Evolutionary conservation across 2,329 filamentous ascomycete species (phyloP), one percentile per base, ranked within the genome.

Genomic region (Botrytis porri): DNA sequence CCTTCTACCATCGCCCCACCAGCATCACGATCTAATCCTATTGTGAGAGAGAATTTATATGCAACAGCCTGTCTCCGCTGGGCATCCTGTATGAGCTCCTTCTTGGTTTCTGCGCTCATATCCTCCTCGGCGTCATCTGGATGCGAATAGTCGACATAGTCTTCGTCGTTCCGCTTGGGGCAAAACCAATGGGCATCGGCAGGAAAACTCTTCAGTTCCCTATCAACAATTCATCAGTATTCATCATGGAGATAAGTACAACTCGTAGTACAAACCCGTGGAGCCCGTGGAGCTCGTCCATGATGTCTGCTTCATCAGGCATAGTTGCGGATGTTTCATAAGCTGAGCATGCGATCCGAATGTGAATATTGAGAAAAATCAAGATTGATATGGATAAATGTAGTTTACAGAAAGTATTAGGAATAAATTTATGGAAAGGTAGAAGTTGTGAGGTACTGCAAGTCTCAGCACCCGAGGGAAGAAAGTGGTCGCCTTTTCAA

Each of bases 21-120:
- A 69, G 88, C 86, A 65, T 89, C 87, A 66, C 87, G 85, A 72
- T 86, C 87, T 75, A 93, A 89, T 29, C 90, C 92, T 72, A 94
- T 85, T 22, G 94, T 87, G 60, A 92, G 84, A 75, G 90, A 90
- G 74, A 89, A 92, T 79, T 88, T 89, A 75, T 92, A 89, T 69
- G 90, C 89, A 45, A 88, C 85, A 75, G 90, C 84, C 74, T 89
- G 84, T 45, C 92, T 86, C 14, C 82, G 79, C 48, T 86, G 84
- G 22, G 86, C 87, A 73, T 90, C 85, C 69, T 85, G 79, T 32
- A 93, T 87, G 12, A 87, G 84, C 60, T 83, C 78, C 66, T 83
- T 80, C 79, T 89, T 90, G 75, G 87, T 84, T 14, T 85, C 84
- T 29, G 78, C 76, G 12, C 85, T 85, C 57, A 89, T 82, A 59